Conservation (phyloP, 2,329 filamentous ascomycete genomes). For the Dactylellina drechsleri region DNA sequence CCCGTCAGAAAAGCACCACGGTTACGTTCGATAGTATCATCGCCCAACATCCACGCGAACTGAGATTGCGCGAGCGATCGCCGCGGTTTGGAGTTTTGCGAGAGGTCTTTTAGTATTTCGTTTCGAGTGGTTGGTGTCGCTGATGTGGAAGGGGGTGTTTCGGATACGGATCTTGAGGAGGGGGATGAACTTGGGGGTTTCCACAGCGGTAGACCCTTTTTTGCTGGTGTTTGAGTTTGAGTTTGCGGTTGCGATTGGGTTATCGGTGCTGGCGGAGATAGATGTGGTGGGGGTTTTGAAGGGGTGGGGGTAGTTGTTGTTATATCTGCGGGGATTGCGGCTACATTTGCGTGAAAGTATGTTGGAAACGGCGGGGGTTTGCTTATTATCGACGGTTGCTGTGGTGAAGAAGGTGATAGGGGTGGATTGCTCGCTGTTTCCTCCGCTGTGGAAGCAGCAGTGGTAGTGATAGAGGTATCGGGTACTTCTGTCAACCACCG, state of each 20-base stretch:
- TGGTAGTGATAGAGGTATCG: conserved; percentile 1
- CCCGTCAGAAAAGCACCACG: conserved; percentile 55
- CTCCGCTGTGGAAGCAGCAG: not conserved
- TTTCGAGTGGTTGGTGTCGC: not conserved
- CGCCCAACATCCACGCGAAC: conserved; percentile 59
- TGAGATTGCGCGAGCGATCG: conserved; percentile 57
- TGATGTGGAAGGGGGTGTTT: conserved; percentile 13
- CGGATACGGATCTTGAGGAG: conserved; percentile 18
- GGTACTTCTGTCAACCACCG: conserved; percentile 45
- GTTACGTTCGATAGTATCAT: conserved; percentile 55
- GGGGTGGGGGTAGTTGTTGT: not conserved
- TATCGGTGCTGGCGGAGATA: no score
- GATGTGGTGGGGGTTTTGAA: no score
- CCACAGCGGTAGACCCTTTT: conserved; percentile 32
- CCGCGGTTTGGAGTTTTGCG: conserved; percentile 33
- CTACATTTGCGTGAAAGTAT: conserved; percentile 25
- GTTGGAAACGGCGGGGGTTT: conserved; percentile 52
- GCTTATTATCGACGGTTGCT: not conserved
- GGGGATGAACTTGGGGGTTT: conserved; percentile 16
- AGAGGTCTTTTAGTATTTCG: no score
- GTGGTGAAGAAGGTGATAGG: not conserved
- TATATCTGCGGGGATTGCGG: not conserved
- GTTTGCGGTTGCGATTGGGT: not conserved
- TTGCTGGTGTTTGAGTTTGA: conserved; percentile 1
- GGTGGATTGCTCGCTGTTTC: not conserved